These are phyloP conservation scores for Sclerotinia subarctica DNA, from an alignment of 2,329 filamentous ascomycete genomes.

Conservation along the genomic window DNA sequence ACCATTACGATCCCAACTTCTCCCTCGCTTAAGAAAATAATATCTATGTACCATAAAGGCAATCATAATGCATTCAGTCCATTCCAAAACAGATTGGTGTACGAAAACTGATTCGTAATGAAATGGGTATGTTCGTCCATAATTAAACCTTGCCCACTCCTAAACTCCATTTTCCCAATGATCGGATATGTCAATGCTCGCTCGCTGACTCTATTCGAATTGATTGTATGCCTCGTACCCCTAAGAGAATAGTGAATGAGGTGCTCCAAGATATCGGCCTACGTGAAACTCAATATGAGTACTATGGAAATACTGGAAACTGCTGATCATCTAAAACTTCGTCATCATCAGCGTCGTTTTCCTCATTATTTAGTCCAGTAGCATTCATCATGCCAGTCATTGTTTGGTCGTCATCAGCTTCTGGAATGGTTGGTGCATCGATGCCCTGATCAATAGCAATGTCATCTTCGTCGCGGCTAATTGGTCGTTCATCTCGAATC, in stretches of 20 bases:
- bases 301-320: constrained; percentile 7
- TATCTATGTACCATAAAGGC: constrained; percentile 3
- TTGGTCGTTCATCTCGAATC: constrained; percentile 68
- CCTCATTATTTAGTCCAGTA: not conserved
- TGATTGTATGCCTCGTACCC: not conserved
- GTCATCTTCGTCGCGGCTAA: constrained; percentile 73
- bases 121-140: constrained; percentile 12
- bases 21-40: not conserved
- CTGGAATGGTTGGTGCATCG: constrained; percentile 25
- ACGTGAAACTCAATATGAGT: not conserved
- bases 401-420: constrained; percentile 23
- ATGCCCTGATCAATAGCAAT: constrained; percentile 38
- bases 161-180: constrained; percentile 12
- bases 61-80: not conserved
- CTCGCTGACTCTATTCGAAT: not conserved
- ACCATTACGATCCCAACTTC: not conserved
- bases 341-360: constrained; percentile 10
- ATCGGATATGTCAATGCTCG: not conserved
- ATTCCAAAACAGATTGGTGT: constrained; percentile 1
- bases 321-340: constrained; percentile 2
- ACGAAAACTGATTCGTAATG: constrained; percentile 3
- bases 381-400: constrained; percentile 19
- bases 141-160: not conserved
- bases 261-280: not conserved
- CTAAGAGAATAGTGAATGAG: not conserved